Evolutionary conservation across 1,284 basidiomycete genomes (phyloP), one percentile per base, ranked within the genome.

Genomic region (Violaceomyces palustris): DNA sequence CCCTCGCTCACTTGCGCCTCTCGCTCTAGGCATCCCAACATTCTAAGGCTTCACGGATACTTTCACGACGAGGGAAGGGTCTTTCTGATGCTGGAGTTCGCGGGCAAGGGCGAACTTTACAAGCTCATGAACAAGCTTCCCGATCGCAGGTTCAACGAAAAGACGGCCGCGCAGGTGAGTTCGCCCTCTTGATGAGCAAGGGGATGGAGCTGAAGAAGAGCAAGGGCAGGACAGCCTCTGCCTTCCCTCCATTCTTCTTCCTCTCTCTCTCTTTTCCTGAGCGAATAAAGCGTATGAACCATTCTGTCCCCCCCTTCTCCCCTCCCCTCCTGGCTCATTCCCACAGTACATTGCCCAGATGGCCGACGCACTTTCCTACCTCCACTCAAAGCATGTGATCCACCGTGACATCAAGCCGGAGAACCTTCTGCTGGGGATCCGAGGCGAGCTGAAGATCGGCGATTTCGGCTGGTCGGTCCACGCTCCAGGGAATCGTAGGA

Each of bases 391-490:
- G 73, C 92, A 98, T 69, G 89, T 98, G 60, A 98, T 98, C 49
- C 94, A 99, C 73, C 84, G 94, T 19, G 94, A 99, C 69, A 99
- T 98, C 78, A 99, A 98, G 75, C 94, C 94, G 0, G 94, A 97
- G 76, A 99, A 99, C 73, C 76, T 99, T 38, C 79, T 99, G 7
- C 78, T 99, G 8, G 93, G 92, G 12, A 83, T 98, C 66, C 88
- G 91, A 59, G 94, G 93, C 33, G 93, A 98, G 73, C 79, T 99
- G 57, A 98, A 99, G 80, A 96, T 99, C 56, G 94, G 84, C 6
- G 94, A 98, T 75, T 98, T 99, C 75, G 94, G 94, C 6, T 98
- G 94, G 93, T 90, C 87, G 68, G 93, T 98, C 3, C 94, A 98
- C 73, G 94, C 94, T 0, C 94, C 93, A 0, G 84, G 88, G 0